Conservation (phyloP, 2,329 filamentous ascomycete species). For the Nemania abortiva region DNA sequence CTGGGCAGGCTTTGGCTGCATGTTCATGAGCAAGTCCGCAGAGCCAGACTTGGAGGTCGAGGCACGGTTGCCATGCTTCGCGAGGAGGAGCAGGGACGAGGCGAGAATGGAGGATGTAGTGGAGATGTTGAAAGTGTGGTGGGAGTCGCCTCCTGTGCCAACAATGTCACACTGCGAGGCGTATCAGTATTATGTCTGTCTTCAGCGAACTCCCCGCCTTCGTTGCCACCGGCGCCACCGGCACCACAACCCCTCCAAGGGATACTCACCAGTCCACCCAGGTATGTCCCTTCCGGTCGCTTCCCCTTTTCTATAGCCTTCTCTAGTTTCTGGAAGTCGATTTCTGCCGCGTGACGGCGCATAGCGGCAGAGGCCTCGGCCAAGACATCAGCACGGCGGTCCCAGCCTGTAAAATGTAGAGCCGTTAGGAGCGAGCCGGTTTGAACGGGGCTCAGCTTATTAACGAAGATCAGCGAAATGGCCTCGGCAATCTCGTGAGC, state of each 20-base stretch:
- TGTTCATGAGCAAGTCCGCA: conserved; percentile 86
- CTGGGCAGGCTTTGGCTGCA: conserved; percentile 77
- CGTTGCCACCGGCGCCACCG: background rate
- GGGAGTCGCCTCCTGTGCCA: conserved; percentile 93
- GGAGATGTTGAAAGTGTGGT: conserved; percentile 98
- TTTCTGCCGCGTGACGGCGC: conserved; percentile 79
- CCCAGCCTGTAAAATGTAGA: conserved; percentile 89
- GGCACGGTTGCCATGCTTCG: conserved; percentile 96
- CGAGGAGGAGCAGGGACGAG: conserved; percentile 84
- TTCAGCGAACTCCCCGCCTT: background rate
- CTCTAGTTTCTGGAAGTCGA: conserved; percentile 74
- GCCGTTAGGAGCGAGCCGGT: conserved; percentile 88
- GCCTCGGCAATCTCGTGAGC: conserved; percentile 89
- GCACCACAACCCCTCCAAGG: background rate
- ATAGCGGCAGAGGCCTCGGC: conserved; percentile 86
- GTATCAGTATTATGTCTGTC: conserved; percentile 5
- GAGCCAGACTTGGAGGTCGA: conserved; percentile 96
- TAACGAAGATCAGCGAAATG: conserved; percentile 90
- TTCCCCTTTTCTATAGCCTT: conserved; percentile 70
- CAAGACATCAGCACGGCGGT: conserved; percentile 86
- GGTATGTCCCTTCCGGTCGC: conserved; percentile 78
- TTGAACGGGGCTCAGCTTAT: conserved; percentile 88
- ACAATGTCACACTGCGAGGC: conserved; percentile 83
- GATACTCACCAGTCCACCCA: conserved; percentile 80
- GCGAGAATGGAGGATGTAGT: conserved; percentile 95